These are phyloP conservation scores for Penicillium brasilianum DNA, from an alignment of 2,329 filamentous ascomycete genomes.

Conservation along the genomic window DNA sequence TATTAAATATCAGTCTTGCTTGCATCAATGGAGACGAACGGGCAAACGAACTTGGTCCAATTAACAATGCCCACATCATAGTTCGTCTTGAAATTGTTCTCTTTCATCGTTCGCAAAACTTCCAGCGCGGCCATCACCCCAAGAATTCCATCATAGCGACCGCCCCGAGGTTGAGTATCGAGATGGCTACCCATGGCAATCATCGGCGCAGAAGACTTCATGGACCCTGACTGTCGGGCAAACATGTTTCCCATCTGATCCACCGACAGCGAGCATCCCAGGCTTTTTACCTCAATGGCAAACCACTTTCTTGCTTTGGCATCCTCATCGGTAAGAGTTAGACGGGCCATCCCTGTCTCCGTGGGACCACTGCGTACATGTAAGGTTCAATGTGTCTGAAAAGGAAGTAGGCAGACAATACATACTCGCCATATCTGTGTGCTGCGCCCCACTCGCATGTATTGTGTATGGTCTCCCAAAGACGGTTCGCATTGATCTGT, in stretches of 20 bases:
- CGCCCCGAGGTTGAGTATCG: conserved; percentile 39
- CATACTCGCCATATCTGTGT: conserved; percentile 38
- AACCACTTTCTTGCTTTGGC: conserved; percentile 74
- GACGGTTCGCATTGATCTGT: conserved; percentile 33
- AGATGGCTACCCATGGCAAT: conserved; percentile 55
- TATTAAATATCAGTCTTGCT: not conserved
- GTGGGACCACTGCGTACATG: conserved; percentile 19
- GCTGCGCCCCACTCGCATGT: conserved; percentile 41
- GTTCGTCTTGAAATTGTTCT: conserved; percentile 68
- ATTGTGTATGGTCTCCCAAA: conserved; percentile 39
- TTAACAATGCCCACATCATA: conserved; percentile 73
- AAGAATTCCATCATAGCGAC: conserved; percentile 73
- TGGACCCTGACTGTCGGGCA: conserved; percentile 28
- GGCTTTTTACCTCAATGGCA: conserved; percentile 58
- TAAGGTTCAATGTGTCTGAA: conserved; percentile 2
- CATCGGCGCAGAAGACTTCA: conserved; percentile 32
- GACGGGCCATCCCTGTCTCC: conserved; percentile 68
- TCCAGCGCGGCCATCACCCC: conserved; percentile 73
- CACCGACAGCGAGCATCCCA: conserved; percentile 67
- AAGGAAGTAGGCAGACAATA: not conserved
- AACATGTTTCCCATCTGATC: conserved; percentile 63
- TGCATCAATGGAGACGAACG: not conserved
- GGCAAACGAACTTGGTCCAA: conserved; percentile 58
- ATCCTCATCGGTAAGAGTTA: conserved; percentile 71
- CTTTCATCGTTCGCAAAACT: conserved; percentile 68